Conservation (phyloP, 192 early-diverging fungal species). For the Coemansia sp. region DNA sequence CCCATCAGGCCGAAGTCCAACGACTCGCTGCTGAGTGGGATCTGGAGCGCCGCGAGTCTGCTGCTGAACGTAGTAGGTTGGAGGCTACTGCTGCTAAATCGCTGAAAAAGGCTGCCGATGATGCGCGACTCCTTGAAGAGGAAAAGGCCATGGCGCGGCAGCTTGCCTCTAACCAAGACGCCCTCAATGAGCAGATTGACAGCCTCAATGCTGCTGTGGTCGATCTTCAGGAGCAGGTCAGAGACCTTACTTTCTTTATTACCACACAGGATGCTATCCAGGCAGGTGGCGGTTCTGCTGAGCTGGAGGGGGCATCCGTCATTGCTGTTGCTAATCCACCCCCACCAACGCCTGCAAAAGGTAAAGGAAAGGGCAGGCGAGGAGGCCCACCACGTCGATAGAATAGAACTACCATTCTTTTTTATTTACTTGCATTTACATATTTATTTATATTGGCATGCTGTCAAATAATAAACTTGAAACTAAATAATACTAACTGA, state of each 20-base stretch:
- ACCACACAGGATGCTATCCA: constrained; percentile 63
- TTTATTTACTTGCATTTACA: background rate
- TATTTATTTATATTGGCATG: background rate
- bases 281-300: background rate
- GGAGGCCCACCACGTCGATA: background rate
- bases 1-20: constrained; percentile 18
- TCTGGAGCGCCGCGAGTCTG: constrained; percentile 49
- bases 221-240: constrained; percentile 83
- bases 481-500: no score
- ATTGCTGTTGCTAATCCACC: constrained; percentile 24
- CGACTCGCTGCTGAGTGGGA: constrained; percentile 37
- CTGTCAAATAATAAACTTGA: background rate
- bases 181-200: constrained; percentile 58
- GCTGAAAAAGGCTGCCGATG: constrained; percentile 70
- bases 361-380: constrained; percentile 15
- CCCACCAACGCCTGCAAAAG: background rate
- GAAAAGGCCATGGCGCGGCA: constrained; percentile 51
- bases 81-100: constrained; percentile 59
- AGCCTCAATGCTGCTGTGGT: constrained; percentile 62
- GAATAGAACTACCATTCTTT: background rate
- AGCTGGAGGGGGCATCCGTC: constrained; percentile 50
- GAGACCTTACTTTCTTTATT: constrained; percentile 91
- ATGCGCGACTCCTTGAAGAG: constrained; percentile 64
- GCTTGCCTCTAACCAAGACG: constrained; percentile 68
- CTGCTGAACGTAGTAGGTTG: constrained; percentile 50